Evolutionary conservation across 2,329 filamentous ascomycete species (phyloP), one percentile per base, ranked within the genome.

Genomic region (Davidsoniella eucalypti): DNA sequence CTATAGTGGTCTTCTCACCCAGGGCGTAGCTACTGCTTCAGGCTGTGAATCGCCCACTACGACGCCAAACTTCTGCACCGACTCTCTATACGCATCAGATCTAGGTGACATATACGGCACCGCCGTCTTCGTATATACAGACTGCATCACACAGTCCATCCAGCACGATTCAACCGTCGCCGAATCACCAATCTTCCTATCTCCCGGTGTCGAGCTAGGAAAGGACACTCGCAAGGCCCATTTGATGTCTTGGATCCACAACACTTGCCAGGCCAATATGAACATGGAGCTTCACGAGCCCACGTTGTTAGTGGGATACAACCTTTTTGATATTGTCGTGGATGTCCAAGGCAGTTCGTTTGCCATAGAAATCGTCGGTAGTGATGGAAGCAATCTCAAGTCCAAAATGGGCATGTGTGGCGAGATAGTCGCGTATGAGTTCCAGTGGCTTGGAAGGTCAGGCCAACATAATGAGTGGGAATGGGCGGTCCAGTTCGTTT

Each of bases 321-420:
- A 38, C 5, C 23, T 25, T 2, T 52, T 43, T 4, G 50, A 52
- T 36, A 39, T 52, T 4, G 40, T 52, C 6, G 50, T 45, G n/a
- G 39, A 33, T 17, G 26, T 52, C 29, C 44, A 44, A 26, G 50
- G 50, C 2, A 46, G 41, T 18, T 44, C 46, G 4, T 44, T 52
- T 45, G 39, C 45, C 9, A 23, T 38, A 8, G 50, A 52, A 17
- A 36, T 49, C 18, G 33, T 49, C 4, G 50, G 50, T 6, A 16
- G 16, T 16, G 45, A 44, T 25, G 50, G 50, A 16, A 44, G 33
- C 7, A 52, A 52, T 9, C 44, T 52, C 10, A 52, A 37, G 17
- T 40, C 45, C 16, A 52, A 52, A 23, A 49, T 52, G 50, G 44
- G 38, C 23, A 46, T 52, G 17, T 52, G 50, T 42, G 50, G 50